Conservation (phyloP, 495 filamentous ascomycete species). For the Apodospora peruviana region DNA sequence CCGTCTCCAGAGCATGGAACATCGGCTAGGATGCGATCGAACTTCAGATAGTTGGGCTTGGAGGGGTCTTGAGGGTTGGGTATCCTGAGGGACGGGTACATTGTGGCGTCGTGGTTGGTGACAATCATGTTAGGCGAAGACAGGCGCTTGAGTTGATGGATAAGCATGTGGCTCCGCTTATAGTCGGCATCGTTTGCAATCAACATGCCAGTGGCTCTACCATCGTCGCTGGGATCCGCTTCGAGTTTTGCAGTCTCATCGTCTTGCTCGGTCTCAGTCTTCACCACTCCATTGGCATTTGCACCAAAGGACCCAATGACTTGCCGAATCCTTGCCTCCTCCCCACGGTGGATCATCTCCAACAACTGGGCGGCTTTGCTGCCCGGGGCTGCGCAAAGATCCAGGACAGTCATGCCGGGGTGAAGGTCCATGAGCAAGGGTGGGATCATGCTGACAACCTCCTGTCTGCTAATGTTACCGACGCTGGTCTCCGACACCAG, state of each 20-base stretch:
- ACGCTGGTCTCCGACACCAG: conserved; percentile 95
- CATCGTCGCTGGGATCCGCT: conserved; percentile 65
- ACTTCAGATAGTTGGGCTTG: conserved; percentile 77
- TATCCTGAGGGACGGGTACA: conserved; percentile 86
- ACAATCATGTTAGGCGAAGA: conserved; percentile 96
- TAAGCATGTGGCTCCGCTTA: conserved; percentile 90
- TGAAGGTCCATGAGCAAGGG: conserved; percentile 86
- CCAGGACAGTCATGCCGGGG: conserved; percentile 86
- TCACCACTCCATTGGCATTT: conserved; percentile 39
- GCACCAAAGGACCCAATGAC: conserved; percentile 49
- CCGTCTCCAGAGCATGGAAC: conserved; percentile 97
- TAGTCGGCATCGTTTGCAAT: conserved; percentile 96
- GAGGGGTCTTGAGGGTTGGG: conserved; percentile 46
- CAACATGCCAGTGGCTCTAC: conserved; percentile 80
- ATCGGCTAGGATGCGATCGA: conserved; percentile 92
- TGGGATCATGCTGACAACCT: conserved; percentile 97
- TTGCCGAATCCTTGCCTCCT: conserved; percentile 73
- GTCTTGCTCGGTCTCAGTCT: conserved; percentile 42
- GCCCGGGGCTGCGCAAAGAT: conserved; percentile 93
- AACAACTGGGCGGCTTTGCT: conserved; percentile 95
- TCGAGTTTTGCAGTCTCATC: conserved; percentile 44
- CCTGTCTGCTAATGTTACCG: conserved; percentile 94
- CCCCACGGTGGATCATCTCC: conserved; percentile 86
- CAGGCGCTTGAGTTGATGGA: conserved; percentile 94
- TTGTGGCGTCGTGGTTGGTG: conserved; percentile 94